phyloP scores from a whole-genome alignment of 2,329 filamentous ascomycete species.

The Graphium sp. region DNA sequence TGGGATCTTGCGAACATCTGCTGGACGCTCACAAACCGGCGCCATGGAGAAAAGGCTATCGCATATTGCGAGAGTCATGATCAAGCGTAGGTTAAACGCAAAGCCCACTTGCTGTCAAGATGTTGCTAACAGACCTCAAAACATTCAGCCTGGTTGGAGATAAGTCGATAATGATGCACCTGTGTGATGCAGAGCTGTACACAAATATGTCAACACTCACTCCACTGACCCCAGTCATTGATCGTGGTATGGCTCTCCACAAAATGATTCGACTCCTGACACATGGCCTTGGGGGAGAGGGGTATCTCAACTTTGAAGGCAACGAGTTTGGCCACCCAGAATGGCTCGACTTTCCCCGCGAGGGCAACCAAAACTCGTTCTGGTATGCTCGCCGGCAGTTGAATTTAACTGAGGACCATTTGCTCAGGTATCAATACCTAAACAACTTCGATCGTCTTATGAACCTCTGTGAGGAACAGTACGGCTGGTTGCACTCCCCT shows the following conservation, averaged over 20 bases:
- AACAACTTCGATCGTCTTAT: constrained; percentile 89
- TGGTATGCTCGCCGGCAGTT: constrained; percentile 89
- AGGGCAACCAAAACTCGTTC: constrained; percentile 83
- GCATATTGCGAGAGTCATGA: constrained; percentile 96
- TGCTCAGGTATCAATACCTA: constrained; percentile 79
- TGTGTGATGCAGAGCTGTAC: constrained; percentile 94
- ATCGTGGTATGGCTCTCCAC: constrained; percentile 81
- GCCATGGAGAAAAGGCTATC: constrained; percentile 95
- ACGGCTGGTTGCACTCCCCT: constrained; percentile 72
- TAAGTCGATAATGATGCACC: constrained; percentile 94
- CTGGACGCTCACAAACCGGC: constrained; percentile 79
- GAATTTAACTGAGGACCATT: constrained; percentile 72
- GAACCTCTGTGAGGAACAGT: constrained; percentile 75
- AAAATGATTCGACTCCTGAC: constrained; percentile 96
- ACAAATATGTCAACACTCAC: constrained; percentile 87
- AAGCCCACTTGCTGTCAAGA: not conserved
- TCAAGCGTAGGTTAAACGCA: constrained; percentile 57
- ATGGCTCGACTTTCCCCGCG: constrained; percentile 95
- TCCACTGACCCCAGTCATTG: constrained; percentile 73
- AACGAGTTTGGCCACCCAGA: constrained; percentile 98
- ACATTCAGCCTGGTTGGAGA: constrained; percentile 68
- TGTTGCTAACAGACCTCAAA: constrained; percentile 7
- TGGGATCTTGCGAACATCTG: constrained; percentile 82
- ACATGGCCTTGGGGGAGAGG: constrained; percentile 81
- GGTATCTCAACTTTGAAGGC: constrained; percentile 95